Conservation (phyloP, 257 asterid genomes). For the Ballota nigra region DNA sequence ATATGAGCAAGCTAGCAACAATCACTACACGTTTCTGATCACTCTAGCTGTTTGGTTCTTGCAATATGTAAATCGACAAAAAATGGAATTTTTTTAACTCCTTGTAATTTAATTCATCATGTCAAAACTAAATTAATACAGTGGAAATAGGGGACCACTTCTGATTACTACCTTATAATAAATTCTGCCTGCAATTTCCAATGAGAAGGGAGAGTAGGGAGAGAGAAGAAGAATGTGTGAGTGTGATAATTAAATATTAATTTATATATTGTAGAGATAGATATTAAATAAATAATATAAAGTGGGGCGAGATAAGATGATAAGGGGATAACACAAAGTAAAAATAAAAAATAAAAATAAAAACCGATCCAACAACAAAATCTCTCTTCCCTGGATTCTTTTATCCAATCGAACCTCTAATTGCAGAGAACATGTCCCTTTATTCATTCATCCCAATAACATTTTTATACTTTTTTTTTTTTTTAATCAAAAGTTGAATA, state of each 20-base stretch:
- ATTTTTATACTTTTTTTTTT: background rate
- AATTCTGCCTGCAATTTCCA: conserved; percentile 44
- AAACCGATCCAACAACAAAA: conserved; percentile 57
- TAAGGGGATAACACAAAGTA: conserved; percentile 76
- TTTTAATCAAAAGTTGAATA: conserved; percentile 22
- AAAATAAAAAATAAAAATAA: conserved; percentile 15
- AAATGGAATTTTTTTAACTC: too few relatives aligned
- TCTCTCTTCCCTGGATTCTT: conserved; percentile 63
- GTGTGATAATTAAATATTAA: background rate
- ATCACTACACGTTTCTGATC: conserved; percentile 25
- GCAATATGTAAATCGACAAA: conserved; percentile 33
- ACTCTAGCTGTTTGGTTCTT: conserved; percentile 21
- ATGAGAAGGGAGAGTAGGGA: conserved; percentile 33
- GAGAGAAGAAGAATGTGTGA: background rate
- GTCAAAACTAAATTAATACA: conserved; percentile 23
- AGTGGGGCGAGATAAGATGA: conserved; percentile 73
- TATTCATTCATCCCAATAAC: conserved; percentile 42
- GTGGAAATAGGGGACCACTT: conserved; percentile 37
- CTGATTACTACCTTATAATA: conserved; percentile 23
- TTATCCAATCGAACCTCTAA: conserved; percentile 79
- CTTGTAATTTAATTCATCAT: conserved; percentile 18
- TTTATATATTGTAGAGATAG: background rate
- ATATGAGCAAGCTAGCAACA: conserved; percentile 38
- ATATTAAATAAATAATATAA: conserved; percentile 30
- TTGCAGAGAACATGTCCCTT: conserved; percentile 91